Evolutionary conservation across 139 green algal genomes (phyloP).

Genomic region (Asterochloris sp.): DNA sequence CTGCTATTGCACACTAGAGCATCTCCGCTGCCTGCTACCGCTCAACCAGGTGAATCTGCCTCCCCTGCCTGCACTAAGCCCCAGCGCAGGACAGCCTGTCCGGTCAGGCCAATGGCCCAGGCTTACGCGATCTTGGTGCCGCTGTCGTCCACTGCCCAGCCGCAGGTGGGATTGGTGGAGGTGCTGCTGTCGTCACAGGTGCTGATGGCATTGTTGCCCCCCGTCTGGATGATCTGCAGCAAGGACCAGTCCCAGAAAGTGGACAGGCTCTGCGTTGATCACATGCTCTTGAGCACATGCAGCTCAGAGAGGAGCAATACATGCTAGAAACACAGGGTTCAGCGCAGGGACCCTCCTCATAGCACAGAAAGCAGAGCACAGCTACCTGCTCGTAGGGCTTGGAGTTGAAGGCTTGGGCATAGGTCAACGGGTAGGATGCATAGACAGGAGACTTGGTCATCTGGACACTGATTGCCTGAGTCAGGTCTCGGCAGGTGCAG

Average conservation of each 20-base stretch:
- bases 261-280: background rate
- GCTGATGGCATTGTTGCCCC: conserved; percentile 8
- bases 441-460: conserved; percentile 64
- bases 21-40: too few species aligned
- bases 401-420: conserved; percentile 48
- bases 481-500: conserved; percentile 73
- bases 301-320: background rate
- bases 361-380: too few species aligned
- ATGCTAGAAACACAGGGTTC: background rate
- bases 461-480: conserved; percentile 41
- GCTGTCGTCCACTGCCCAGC: conserved; percentile 46
- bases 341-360: background rate
- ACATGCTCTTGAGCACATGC: background rate
- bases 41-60: too few species aligned
- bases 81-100: too few species aligned
- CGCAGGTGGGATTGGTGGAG: conserved; percentile 60
- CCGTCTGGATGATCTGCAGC: conserved; percentile 21
- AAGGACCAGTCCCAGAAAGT: background rate
- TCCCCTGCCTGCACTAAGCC: too few species aligned
- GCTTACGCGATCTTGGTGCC: conserved; percentile 27
- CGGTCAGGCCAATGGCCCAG: background rate
- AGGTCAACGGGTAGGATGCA: conserved; percentile 63
- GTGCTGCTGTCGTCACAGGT: conserved; percentile 42
- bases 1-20: too few species aligned
- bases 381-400: conserved; percentile 40